A percentile compares a stretch with the other conserved stretches of the same genome.
Conservation (phyloP, 768 basidiomycete species). For the Obba rivulosa region DNA sequence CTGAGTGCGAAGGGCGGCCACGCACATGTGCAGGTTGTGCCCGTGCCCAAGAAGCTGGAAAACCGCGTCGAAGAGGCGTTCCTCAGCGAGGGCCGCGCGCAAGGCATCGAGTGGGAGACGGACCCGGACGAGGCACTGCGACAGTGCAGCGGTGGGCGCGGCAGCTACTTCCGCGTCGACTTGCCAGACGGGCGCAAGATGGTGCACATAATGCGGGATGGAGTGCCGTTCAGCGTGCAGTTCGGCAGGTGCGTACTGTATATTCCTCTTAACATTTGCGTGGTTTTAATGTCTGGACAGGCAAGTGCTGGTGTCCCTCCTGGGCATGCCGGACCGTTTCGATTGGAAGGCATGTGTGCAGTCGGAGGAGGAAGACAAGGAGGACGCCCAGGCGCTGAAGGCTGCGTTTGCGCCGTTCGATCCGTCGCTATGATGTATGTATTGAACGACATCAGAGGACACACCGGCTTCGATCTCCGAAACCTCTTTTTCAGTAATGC, state of each 20-base stretch:
- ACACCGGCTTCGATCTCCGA: no score
- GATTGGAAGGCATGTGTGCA: slow-evolving; percentile 92
- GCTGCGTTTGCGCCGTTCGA: slow-evolving; percentile 73
- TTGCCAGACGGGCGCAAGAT: slow-evolving; percentile 81
- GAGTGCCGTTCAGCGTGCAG: slow-evolving; percentile 80
- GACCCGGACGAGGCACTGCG: slow-evolving; percentile 62
- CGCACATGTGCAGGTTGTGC: slow-evolving; percentile 86
- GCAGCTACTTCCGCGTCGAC: slow-evolving; percentile 88
- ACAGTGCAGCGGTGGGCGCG: slow-evolving; percentile 43
- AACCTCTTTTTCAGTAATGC: no score
- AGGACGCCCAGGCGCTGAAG: slow-evolving; percentile 82
- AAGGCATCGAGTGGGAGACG: slow-evolving; percentile 70
- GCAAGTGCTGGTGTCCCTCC: slow-evolving; percentile 72
- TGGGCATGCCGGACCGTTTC: slow-evolving; percentile 70
- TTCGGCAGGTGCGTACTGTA: slow-evolving; percentile 75
- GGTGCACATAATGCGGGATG: slow-evolving; percentile 79
- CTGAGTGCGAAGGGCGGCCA: slow-evolving; percentile 85
- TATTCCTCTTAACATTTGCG: neutral
- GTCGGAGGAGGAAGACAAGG: slow-evolving; percentile 79
- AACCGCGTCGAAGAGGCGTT: slow-evolving; percentile 69
- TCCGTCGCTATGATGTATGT: slow-evolving; percentile 30
- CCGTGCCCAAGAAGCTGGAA: slow-evolving; percentile 61
- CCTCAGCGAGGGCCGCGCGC: slow-evolving; percentile 54
- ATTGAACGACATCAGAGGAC: neutral
- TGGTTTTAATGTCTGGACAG: slow-evolving; percentile 33